Evolutionary conservation across 371 early-diverging fungal species (phyloP).

Genomic region (Mucor plumbeus): DNA sequence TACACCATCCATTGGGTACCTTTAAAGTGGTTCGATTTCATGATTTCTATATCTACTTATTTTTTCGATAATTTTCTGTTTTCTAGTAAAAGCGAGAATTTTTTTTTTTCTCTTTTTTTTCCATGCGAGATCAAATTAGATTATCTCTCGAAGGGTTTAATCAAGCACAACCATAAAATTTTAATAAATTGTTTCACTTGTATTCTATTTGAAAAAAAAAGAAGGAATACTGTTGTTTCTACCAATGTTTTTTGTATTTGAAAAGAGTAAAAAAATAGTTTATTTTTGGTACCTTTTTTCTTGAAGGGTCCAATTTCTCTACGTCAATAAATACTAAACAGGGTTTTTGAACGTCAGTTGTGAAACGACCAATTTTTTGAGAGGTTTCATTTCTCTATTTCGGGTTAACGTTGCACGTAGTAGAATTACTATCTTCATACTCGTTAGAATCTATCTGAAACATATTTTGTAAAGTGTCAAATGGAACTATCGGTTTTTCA

Average conservation of each 20-base stretch:
- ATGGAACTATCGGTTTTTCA: too few relatives aligned
- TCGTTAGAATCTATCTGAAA: too few relatives aligned
- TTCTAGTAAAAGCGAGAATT: not conserved
- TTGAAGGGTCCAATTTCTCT: not conserved
- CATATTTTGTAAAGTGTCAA: too few relatives aligned
- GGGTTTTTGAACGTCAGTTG: not conserved
- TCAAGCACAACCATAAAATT: too few relatives aligned
- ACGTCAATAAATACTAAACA: not conserved
- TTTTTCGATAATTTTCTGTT: not conserved
- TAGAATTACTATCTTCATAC: too few relatives aligned
- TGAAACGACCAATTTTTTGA: not conserved
- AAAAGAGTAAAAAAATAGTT: not conserved
- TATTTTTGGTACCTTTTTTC: conserved; percentile 5
- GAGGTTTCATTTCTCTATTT: conserved; percentile 6
- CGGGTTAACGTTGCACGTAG: conserved; percentile 7
- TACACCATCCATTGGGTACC: not conserved
- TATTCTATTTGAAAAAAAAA: not conserved
- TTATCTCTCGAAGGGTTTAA: not conserved
- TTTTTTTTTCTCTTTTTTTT: not conserved
- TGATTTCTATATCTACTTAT: not conserved
- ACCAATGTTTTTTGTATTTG: not conserved
- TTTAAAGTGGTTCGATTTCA: conserved; percentile 1
- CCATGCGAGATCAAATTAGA: not conserved
- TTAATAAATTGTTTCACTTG: too few relatives aligned
- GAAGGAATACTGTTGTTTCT: not conserved